Evolutionary conservation across 805 yeast species (phyloP), one percentile per base, ranked within the genome.

Genomic region (Limtongozyma cylindracea): DNA sequence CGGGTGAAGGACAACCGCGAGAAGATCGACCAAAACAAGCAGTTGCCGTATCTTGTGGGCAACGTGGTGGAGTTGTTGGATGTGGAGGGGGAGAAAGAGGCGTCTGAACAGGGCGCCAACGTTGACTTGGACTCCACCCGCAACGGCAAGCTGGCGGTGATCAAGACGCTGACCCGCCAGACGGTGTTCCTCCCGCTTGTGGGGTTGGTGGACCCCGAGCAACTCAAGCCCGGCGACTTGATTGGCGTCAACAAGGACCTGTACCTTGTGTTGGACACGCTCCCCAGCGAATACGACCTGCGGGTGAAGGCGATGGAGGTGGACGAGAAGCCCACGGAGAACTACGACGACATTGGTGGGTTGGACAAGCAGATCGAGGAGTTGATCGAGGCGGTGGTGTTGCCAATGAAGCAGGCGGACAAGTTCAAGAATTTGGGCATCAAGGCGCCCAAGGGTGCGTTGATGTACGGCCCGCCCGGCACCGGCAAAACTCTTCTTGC

Each of bases 241-340:
- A 91, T 88, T 27, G 98, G 99, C 37, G 98, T 88, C 24, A 88
- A 88, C 46, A 88, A 88, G 49, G 99, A 88, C 43, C 76, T 94
- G 6, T 88, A 82, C 41, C 58, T 88, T 32, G 73, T 88, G 24
- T 57, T 88, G 34, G 98, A 88, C 47, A 80, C 91, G 6, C 56
- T 88, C 31, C 98, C 98, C 8, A 80, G 94, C 3, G 98, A 88
- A 47, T 88, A 88, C 41, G 99, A 88, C 45, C 73, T 91, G 24
- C 63, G 98, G 36, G 99, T 88, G 23, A 88, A 88, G 50, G 96
- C 96, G 8, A 77, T 88, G 99, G 98, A 88, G 46, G 98, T 88
- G 23, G 99, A 88, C 43, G 98, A 88, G 49, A 82, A 84, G 41
- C 99, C 99, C 27, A 73, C 92, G 2, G 98, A 88, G 45, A 78